Evolutionary conservation across 805 yeast species (phyloP).

Genomic region (Zygosaccharomyces lentus): DNA sequence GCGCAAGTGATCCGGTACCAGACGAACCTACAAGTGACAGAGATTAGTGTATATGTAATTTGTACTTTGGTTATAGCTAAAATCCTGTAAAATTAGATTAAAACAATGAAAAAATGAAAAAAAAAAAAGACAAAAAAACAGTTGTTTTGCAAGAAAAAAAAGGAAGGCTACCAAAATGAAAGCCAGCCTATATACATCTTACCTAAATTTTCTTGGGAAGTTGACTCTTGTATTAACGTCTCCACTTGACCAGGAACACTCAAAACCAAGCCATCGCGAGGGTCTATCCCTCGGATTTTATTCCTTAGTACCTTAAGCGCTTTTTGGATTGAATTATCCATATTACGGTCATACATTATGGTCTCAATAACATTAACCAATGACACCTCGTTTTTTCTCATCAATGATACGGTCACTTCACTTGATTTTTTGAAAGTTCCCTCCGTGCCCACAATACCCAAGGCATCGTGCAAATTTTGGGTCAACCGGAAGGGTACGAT

Average conservation of each 20-base stretch:
- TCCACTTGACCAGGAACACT: slow-evolving; percentile 93
- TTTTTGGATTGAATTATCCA: slow-evolving; percentile 54
- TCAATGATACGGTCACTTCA: slow-evolving; percentile 71
- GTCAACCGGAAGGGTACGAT: slow-evolving; percentile 92
- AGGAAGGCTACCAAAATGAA: slow-evolving; percentile 50
- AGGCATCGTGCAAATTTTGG: slow-evolving; percentile 80
- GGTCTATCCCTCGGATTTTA: slow-evolving; percentile 78
- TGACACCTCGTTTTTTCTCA: slow-evolving; percentile 76
- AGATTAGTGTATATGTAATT: neutral
- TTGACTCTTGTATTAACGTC: slow-evolving; percentile 76
- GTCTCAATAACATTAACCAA: slow-evolving; percentile 89
- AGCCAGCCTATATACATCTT: slow-evolving; percentile 96
- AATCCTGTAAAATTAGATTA: neutral
- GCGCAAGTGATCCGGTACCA: neutral
- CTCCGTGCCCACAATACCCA: slow-evolving; percentile 84
- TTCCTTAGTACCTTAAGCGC: slow-evolving; percentile 70
- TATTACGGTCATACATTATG: slow-evolving; percentile 68
- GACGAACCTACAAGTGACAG: neutral
- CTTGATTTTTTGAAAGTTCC: slow-evolving; percentile 83
- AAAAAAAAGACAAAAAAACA: neutral
- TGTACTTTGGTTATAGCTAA: neutral
- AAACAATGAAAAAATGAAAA: neutral
- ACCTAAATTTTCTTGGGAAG: slow-evolving; percentile 62
- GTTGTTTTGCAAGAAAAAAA: no score
- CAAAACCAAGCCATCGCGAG: slow-evolving; percentile 77